Evolutionary conservation across 2,329 filamentous ascomycete species (phyloP).

Genomic region (Penicillium sp.): DNA sequence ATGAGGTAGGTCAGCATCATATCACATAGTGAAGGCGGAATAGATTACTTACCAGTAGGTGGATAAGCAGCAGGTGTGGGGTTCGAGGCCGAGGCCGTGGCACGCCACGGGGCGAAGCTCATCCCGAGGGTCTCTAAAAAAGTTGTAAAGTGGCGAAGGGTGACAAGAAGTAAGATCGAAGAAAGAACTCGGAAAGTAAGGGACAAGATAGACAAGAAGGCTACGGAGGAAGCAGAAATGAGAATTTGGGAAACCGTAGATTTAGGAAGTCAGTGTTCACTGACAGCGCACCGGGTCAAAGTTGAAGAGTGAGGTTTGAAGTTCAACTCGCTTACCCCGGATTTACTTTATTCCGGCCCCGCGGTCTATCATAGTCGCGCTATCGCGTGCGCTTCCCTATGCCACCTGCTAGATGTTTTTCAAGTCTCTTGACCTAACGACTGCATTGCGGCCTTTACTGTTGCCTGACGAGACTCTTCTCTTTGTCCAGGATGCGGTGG

Average conservation of each 20-base stretch:
- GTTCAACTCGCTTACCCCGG: neutral
- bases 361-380: neutral
- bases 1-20: slow-evolving; percentile 14
- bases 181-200: neutral
- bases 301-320: neutral
- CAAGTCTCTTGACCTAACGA: slow-evolving; percentile 92
- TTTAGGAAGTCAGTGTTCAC: neutral
- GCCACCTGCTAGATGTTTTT: slow-evolving; percentile 81
- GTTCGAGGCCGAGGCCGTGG: slow-evolving; percentile 29
- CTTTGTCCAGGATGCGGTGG: slow-evolving; percentile 96
- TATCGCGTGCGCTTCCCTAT: neutral
- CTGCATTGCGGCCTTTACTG: slow-evolving; percentile 87
- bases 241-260: neutral
- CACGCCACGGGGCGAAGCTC: slow-evolving; percentile 43
- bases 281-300: neutral
- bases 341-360: slow-evolving; percentile 10
- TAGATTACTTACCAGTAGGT: slow-evolving; percentile 30
- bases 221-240: slow-evolving; percentile 10
- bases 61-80: slow-evolving; percentile 28
- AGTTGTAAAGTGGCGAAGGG: slow-evolving; percentile 16
- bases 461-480: slow-evolving; percentile 90
- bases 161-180: slow-evolving; percentile 11
- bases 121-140: slow-evolving; percentile 25
- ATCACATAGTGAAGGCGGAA: neutral
- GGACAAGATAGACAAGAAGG: slow-evolving; percentile 6